Evolutionary conservation across 2,329 filamentous ascomycete genomes (phyloP), one percentile per base, ranked within the genome.

Genomic region (Cladosporium sphaerospermum): DNA sequence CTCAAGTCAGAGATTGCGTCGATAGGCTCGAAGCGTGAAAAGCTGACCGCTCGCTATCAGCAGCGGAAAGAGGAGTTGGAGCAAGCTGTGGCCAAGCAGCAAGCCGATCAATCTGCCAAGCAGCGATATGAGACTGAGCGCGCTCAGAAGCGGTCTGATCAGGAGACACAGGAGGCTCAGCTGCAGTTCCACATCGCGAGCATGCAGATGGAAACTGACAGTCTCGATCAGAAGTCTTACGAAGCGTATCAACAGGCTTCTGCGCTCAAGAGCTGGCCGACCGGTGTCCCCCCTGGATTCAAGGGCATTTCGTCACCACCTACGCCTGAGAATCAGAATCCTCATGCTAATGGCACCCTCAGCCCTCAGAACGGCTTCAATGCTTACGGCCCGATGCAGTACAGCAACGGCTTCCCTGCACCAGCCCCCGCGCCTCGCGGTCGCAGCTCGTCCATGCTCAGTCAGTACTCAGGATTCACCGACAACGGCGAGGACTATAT

Each of bases 21-120:
- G 57, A 73, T 85, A 31, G 78, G 84, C 63, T 80, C 82, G 53
- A 88, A 88, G 68, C 79, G 81, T 46, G 88, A 88, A 72, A 87
- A 87, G 71, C 83, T 89, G 40, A 80, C 82, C 52, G 77, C 80
- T 23, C 83, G 87, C 47, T 85, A 88, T 61, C 77, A 78, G 64
- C 88, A 88, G 72, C 81, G 89, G 19, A 83, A 86, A 59, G 83
- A 81, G 59, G 86, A 90, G 68, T 78, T 86, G 60, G 82, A 83
- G 53, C 83, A 83, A 61, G 83, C 90, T 61, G 77, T 79, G 19
- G 82, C 85, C 60, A 85, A 85, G 60, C 87, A 87, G 66, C 84
- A 81, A 52, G 82, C 71, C 16, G 62, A 68, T 39, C 60, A 65
- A 59, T 64, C 61, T 49, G 66, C 65, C 36, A 63, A 61, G 54